Conservation (phyloP, 1,284 basidiomycete species). For the Apiotrichum mycotoxinovorans region DNA sequence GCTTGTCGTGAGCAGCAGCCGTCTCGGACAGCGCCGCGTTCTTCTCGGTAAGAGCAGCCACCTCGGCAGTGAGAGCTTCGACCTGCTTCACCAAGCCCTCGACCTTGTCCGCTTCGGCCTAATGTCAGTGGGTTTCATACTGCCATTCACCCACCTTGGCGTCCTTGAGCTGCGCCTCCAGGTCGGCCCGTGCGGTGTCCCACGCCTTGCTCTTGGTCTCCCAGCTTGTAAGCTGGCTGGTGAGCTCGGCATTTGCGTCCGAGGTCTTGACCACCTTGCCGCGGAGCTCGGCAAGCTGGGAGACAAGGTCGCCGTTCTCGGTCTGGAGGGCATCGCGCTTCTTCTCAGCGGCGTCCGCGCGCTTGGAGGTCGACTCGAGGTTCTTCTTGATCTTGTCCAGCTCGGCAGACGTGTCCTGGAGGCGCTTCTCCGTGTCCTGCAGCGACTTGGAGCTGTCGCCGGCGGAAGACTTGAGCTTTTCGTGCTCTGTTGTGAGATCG, state of each 20-base stretch:
- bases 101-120: conserved; percentile 12
- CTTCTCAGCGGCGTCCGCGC: conserved; percentile 42
- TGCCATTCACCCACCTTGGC: conserved; percentile 18
- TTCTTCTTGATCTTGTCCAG: conserved; percentile 26
- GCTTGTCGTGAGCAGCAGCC: conserved; percentile 20
- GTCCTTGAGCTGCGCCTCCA: conserved; percentile 27
- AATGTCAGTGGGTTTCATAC: neutral
- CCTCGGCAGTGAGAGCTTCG: conserved; percentile 3
- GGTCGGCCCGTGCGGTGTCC: conserved; percentile 28
- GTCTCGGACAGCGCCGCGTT: conserved; percentile 11
- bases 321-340: conserved; percentile 39
- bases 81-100: conserved; percentile 1
- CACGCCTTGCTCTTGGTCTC: conserved; percentile 29
- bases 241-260: conserved; percentile 46
- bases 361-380: conserved; percentile 28
- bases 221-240: conserved; percentile 27
- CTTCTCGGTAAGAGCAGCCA: conserved; percentile 4
- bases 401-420: conserved; percentile 17
- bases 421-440: conserved; percentile 13
- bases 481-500: conserved; percentile 18
- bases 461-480: conserved; percentile 21
- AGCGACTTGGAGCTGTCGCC: conserved; percentile 13
- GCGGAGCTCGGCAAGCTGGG: conserved; percentile 48
- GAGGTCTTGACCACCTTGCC: conserved; percentile 43
- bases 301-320: conserved; percentile 48